Evolutionary conservation across 495 filamentous ascomycete genomes (phyloP).

Genomic region (Podospora sp.): DNA sequence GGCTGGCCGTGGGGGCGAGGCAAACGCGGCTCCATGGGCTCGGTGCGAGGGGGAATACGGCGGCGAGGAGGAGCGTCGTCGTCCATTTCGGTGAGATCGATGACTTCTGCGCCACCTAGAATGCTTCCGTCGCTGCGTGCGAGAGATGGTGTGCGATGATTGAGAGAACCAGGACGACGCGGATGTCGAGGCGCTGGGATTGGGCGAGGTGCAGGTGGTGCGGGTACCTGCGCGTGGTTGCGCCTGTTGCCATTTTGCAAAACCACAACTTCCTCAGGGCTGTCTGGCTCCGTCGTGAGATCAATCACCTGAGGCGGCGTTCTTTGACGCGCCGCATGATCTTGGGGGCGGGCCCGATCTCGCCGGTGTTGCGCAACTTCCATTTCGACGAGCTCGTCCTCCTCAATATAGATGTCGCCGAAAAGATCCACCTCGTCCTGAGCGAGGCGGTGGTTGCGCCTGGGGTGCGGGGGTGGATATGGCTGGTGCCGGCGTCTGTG

Average conservation of each 20-base stretch:
- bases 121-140: conserved; percentile 46
- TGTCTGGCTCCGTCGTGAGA: conserved; percentile 45
- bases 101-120: conserved; percentile 33
- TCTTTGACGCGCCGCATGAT: neutral
- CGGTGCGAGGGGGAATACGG: neutral
- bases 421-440: neutral
- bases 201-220: conserved; percentile 6
- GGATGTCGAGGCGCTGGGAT: conserved; percentile 6
- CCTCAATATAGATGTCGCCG: neutral
- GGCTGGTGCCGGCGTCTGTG: conserved; percentile 10
- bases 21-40: neutral
- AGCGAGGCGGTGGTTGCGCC: neutral
- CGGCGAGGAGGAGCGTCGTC: conserved; percentile 9
- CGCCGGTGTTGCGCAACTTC: conserved; percentile 2
- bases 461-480: neutral
- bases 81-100: conserved; percentile 42
- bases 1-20: too few relatives aligned
- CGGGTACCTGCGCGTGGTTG: conserved; percentile 14
- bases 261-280: conserved; percentile 15
- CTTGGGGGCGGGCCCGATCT: neutral
- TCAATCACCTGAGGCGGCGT: conserved; percentile 37
- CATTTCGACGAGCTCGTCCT: conserved; percentile 25
- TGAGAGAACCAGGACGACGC: conserved; percentile 38
- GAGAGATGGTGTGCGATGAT: conserved; percentile 41
- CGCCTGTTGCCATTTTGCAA: neutral